Conservation (phyloP, 2,329 filamentous ascomycete species). For the Sporothrix inflata region DNA sequence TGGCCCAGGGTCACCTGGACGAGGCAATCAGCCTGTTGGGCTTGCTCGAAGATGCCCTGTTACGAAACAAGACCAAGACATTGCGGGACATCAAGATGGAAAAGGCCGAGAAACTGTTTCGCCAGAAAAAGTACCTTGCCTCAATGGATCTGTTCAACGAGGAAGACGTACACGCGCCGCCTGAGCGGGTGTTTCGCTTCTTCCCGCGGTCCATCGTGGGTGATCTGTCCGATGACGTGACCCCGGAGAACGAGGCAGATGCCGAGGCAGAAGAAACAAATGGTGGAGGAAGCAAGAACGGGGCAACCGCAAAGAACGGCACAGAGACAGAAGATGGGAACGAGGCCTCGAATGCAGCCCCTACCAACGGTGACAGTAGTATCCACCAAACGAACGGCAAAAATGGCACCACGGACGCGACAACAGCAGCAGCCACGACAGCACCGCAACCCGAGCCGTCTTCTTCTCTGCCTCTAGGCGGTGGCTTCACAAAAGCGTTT, state of each 20-base stretch:
- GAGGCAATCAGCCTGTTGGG: slow-evolving; percentile 87
- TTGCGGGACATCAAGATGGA: slow-evolving; percentile 86
- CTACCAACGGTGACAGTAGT: neutral
- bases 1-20: slow-evolving; percentile 74
- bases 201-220: slow-evolving; percentile 86
- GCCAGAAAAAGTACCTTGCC: slow-evolving; percentile 77
- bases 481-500: slow-evolving; percentile 59
- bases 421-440: slow-evolving; percentile 28
- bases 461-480: slow-evolving; percentile 41
- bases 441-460: slow-evolving; percentile 34
- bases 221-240: slow-evolving; percentile 63
- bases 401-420: neutral
- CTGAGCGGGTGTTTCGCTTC: slow-evolving; percentile 81
- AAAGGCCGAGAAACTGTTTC: slow-evolving; percentile 86
- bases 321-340: slow-evolving; percentile 10
- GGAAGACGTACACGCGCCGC: slow-evolving; percentile 84
- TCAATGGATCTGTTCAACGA: slow-evolving; percentile 85
- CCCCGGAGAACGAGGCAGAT: slow-evolving; percentile 42
- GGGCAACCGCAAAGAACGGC: neutral
- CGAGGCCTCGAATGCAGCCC: neutral
- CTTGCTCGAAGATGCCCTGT: slow-evolving; percentile 89
- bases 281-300: slow-evolving; percentile 40
- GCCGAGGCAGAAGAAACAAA: slow-evolving; percentile 41
- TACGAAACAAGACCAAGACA: slow-evolving; percentile 79
- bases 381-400: slow-evolving; percentile 1